Percentiles rank a stretch among this genome's conserved stretches.
phyloP scores from a whole-genome alignment of 352 stramenopile species.

The Pythium diclinum region DNA sequence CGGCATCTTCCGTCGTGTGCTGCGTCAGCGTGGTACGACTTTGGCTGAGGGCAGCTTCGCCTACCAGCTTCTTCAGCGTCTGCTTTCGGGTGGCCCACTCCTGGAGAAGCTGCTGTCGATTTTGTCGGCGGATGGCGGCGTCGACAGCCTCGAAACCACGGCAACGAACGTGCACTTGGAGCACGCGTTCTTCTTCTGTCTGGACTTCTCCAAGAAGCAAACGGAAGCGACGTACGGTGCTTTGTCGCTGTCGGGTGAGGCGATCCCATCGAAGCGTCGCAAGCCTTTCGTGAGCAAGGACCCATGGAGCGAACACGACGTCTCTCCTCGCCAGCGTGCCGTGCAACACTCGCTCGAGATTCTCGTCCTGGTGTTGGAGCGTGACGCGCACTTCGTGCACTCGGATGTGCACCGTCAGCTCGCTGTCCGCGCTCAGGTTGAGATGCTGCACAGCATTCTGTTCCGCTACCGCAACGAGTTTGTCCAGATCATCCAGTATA shows the following conservation, averaged over 20 bases:
- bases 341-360: slow-evolving; percentile 79
- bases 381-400: slow-evolving; percentile 68
- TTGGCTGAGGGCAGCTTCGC: slow-evolving; percentile 52
- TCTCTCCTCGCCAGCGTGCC: slow-evolving; percentile 51
- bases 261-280: slow-evolving; percentile 17
- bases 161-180: slow-evolving; percentile 72
- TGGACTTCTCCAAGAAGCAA: slow-evolving; percentile 75
- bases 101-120: slow-evolving; percentile 72
- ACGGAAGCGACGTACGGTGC: slow-evolving; percentile 66
- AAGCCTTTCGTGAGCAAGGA: slow-evolving; percentile 26
- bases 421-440: slow-evolving; percentile 61
- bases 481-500: slow-evolving; percentile 79
- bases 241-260: slow-evolving; percentile 58
- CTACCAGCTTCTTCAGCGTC: slow-evolving; percentile 64
- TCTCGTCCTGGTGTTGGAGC: slow-evolving; percentile 67
- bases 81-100: slow-evolving; percentile 63
- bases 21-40: slow-evolving; percentile 42
- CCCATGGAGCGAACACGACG: slow-evolving; percentile 14
- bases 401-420: slow-evolving; percentile 50
- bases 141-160: slow-evolving; percentile 71
- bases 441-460: slow-evolving; percentile 77
- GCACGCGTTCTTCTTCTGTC: slow-evolving; percentile 79
- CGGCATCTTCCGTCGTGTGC: slow-evolving; percentile 75
- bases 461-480: slow-evolving; percentile 68
- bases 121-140: slow-evolving; percentile 60